phyloP scores from a whole-genome alignment of 2,329 filamentous ascomycete genomes.

The Penicillium sp. region DNA sequence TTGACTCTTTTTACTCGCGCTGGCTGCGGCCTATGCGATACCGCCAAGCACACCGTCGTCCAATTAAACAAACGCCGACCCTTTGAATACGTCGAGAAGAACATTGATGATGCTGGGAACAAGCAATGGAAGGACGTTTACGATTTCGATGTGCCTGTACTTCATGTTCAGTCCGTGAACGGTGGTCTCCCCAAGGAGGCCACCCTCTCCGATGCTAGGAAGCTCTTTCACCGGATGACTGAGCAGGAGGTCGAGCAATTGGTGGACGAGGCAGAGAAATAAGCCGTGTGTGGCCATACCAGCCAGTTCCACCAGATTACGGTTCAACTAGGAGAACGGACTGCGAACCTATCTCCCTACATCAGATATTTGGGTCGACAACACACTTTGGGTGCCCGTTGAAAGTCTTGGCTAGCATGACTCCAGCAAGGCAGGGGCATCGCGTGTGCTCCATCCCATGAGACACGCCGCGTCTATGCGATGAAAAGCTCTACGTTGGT shows the following conservation, averaged over 20 bases:
- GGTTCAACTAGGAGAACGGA: neutral
- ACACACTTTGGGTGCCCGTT: neutral
- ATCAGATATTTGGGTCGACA: neutral
- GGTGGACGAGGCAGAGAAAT: slow-evolving; percentile 51
- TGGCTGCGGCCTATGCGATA: slow-evolving; percentile 60
- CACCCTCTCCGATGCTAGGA: slow-evolving; percentile 59
- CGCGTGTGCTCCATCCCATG: neutral
- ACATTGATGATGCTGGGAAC: slow-evolving; percentile 57
- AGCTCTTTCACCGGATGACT: slow-evolving; percentile 63
- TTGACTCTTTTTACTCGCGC: slow-evolving; percentile 62
- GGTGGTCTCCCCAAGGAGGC: slow-evolving; percentile 46
- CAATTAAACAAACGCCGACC: slow-evolving; percentile 53
- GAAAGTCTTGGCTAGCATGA: neutral
- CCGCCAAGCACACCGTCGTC: slow-evolving; percentile 57
- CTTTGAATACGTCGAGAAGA: slow-evolving; percentile 58
- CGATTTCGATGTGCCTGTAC: slow-evolving; percentile 64
- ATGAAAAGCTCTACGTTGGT: neutral
- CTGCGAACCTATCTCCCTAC: neutral
- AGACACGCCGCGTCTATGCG: neutral
- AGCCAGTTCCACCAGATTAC: neutral
- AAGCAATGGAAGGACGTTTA: slow-evolving; percentile 60
- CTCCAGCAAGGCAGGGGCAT: neutral
- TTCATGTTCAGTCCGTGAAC: slow-evolving; percentile 55
- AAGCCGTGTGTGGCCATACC: neutral
- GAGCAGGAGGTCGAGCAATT: slow-evolving; percentile 55